A percentile compares a stretch with the other conserved stretches of the same genome.
Conservation (phyloP, 495 filamentous ascomycete genomes). For the Podospora didyma region DNA sequence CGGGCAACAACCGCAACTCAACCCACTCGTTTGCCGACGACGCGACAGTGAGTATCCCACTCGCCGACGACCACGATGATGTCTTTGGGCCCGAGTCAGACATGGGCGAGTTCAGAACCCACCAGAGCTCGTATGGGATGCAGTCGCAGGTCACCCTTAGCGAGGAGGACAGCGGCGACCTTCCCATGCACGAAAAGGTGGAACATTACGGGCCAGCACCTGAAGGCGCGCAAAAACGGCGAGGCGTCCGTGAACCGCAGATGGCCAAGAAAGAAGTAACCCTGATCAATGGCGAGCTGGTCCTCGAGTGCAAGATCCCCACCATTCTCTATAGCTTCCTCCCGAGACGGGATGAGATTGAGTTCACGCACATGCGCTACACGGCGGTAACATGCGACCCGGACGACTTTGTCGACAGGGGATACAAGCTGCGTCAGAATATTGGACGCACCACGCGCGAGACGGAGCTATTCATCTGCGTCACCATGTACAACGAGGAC, state of each 20-base stretch:
- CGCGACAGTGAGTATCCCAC: constrained; percentile 56
- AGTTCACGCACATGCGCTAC: constrained; percentile 99
- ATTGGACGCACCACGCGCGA: constrained; percentile 81
- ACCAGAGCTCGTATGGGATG: constrained; percentile 60
- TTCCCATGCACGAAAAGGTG: constrained; percentile 49
- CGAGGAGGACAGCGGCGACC: constrained; percentile 22
- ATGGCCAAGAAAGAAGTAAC: constrained; percentile 92
- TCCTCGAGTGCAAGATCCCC: constrained; percentile 97
- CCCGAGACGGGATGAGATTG: constrained; percentile 83
- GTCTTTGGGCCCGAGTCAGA: constrained; percentile 66
- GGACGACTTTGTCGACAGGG: constrained; percentile 81
- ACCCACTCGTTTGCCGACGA: constrained; percentile 42
- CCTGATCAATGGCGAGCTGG: constrained; percentile 94
- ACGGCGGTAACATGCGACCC: constrained; percentile 99
- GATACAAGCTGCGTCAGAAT: constrained; percentile 95
- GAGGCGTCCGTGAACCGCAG: constrained; percentile 78
- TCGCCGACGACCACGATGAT: constrained; percentile 59
- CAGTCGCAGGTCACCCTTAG: constrained; percentile 51
- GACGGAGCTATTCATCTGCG: constrained; percentile 96
- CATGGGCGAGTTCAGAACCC: constrained; percentile 35
- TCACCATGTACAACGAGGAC: constrained; percentile 99
- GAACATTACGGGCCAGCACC: constrained; percentile 87
- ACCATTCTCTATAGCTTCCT: constrained; percentile 95
- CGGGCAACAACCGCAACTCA: constrained; percentile 36
- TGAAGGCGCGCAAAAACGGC: constrained; percentile 74